Base-by-base conservation (phyloP, 768 basidiomycete species). In the Guyanaporus albipodus region DNA sequence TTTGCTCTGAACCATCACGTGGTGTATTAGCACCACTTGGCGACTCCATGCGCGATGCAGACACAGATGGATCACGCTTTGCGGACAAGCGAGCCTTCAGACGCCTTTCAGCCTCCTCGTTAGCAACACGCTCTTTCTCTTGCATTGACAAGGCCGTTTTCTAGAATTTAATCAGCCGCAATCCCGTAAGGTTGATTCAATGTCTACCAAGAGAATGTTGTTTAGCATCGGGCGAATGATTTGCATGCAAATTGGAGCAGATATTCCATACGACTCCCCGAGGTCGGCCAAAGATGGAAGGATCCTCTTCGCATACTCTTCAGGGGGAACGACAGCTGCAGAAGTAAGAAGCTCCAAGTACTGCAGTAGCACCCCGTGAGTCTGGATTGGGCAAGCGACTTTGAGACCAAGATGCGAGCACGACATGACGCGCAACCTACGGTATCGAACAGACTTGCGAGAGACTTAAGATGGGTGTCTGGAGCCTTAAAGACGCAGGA, bases 221-320 rank as follows among this genome's bases (percentile, higher is more conserved):
- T 87, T 80, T 35, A 89, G 71, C 44, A 87, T 83, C 12, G 95
- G 93, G 14, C 96, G 81, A 31, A 91, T 78, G 47, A 98, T 85
- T 61, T 94, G 91, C 89, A 98, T 96, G 43, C 92, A 91, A 46
- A 96, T 84, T 11, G 88, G 80, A 29, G 87, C 81, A 48, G 83
- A 81, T 36, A 99, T 80, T 7, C 86, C 88, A 66, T 87, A 98
- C 31, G 75, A 73, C 42, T 77, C 73, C 42, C 83, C 83, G 8
- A 98, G 76, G 23, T 89, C 85, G 2, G 70, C 68, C 9, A 96
- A 70, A 15, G 87, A 70, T 5, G 95, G 94, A 6, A 94, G 68
- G 19, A 91, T 72, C 56, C 77, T 80, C 34, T 75, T 75, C 15
- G 83, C 79, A 58, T 93, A 94, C 44, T 90, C 86, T 46, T 83